A percentile compares a stretch with the other conserved stretches of the same genome.
Evolutionary conservation across 2,329 filamentous ascomycete genomes (phyloP).

Genomic region (Coleophoma cylindrospora): DNA sequence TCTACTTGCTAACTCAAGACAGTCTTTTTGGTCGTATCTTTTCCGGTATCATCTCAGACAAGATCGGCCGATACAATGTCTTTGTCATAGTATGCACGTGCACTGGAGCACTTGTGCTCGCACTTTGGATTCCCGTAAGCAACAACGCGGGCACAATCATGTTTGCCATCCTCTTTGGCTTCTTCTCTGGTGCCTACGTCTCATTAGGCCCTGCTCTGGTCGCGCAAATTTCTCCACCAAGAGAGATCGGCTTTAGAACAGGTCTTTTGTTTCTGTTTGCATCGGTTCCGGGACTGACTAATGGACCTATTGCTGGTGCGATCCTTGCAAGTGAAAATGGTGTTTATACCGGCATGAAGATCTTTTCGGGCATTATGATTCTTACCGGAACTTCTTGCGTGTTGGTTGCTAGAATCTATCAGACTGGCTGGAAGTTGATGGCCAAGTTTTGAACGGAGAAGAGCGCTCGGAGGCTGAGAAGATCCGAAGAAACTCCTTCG

Average conservation of each 20-base stretch:
- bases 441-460: neutral
- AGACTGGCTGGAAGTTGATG: constrained; percentile 1
- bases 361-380: constrained; percentile 15
- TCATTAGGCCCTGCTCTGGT: constrained; percentile 11
- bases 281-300: constrained; percentile 7
- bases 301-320: constrained; percentile 10
- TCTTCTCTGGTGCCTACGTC: constrained; percentile 24
- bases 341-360: constrained; percentile 11
- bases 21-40: constrained; percentile 21
- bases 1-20: neutral
- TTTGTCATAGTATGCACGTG: constrained; percentile 12
- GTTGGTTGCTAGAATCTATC: neutral
- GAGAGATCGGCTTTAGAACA: constrained; percentile 9
- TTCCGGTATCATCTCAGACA: constrained; percentile 24
- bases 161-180: constrained; percentile 21
- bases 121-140: constrained; percentile 20
- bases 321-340: neutral
- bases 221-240: constrained; percentile 3
- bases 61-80: constrained; percentile 22
- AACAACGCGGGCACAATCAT: constrained; percentile 20
- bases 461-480: no score
- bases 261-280: constrained; percentile 8
- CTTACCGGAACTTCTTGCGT: constrained; percentile 2
- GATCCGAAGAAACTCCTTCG: no score
- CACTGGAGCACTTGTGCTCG: constrained; percentile 17